These are phyloP conservation scores for Cyclotella cryptica DNA, from an alignment of 108 stramenopile species.

Conservation along the genomic window DNA sequence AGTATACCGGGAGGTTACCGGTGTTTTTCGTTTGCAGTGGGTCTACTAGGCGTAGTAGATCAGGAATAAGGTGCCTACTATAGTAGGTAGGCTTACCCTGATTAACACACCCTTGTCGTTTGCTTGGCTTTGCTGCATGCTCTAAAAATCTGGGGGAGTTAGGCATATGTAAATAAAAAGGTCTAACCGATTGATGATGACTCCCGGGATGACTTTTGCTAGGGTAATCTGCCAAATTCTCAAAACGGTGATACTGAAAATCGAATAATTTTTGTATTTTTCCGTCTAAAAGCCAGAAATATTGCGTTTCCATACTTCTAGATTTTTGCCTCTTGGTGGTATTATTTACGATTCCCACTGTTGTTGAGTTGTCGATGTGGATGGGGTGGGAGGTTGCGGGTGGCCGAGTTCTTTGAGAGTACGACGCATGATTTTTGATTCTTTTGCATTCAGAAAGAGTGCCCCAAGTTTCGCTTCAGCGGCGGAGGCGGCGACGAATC, in stretches of 20 bases:
- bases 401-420: slow-evolving; percentile 47
- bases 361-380: slow-evolving; percentile 46
- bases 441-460: slow-evolving; percentile 38
- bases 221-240: not conserved
- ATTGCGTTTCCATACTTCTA: not conserved
- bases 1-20: no score
- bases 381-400: slow-evolving; percentile 16
- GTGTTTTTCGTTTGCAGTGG: no score
- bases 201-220: not conserved
- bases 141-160: not conserved
- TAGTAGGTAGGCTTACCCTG: no score
- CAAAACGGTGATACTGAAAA: not conserved
- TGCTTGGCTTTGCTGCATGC: not conserved
- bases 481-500: slow-evolving; percentile 28
- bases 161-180: not conserved
- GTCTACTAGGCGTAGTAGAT: no score
- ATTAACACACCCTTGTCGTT: not conserved
- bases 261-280: not conserved
- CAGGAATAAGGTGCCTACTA: no score
- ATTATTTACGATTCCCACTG: slow-evolving; percentile 51
- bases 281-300: not conserved
- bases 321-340: slow-evolving; percentile 16
- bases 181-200: not conserved
- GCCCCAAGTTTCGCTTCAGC: slow-evolving; percentile 54
- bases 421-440: slow-evolving; percentile 24